Evolutionary conservation across 2,329 filamentous ascomycete species (phyloP).

Genomic region (Pseudocercospora fuligena): DNA sequence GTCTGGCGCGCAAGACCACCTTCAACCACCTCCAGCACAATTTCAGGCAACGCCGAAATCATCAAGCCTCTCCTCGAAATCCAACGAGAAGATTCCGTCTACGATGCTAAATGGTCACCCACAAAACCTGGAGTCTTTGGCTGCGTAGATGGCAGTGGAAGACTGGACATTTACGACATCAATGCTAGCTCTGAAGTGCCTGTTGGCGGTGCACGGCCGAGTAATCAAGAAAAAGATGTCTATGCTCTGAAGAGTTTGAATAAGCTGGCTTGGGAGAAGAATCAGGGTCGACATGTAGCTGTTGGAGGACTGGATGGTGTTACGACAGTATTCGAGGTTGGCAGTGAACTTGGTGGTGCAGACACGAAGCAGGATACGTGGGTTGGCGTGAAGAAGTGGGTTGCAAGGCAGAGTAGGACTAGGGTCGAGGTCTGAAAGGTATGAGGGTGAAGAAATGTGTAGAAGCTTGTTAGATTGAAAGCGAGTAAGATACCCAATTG

Average conservation of each 20-base stretch:
- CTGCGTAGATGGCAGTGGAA: constrained; percentile 89
- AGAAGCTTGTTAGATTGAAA: constrained; percentile 1
- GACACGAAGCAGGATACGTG: constrained; percentile 83
- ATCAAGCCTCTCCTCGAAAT: constrained; percentile 78
- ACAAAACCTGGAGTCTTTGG: constrained; percentile 93
- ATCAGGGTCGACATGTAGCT: constrained; percentile 83
- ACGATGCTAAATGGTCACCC: constrained; percentile 94
- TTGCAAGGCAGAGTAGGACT: constrained; percentile 56
- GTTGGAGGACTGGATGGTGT: constrained; percentile 91
- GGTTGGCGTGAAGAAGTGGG: constrained; percentile 87
- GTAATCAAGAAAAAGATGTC: constrained; percentile 42
- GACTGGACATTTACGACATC: constrained; percentile 93
- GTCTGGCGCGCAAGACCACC: constrained; percentile 92
- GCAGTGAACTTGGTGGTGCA: constrained; percentile 78
- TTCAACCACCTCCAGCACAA: constrained; percentile 65
- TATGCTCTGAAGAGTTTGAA: constrained; percentile 76
- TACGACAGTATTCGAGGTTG: constrained; percentile 91
- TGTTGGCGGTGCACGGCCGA: constrained; percentile 68
- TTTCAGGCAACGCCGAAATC: constrained; percentile 46
- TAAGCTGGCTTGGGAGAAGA: constrained; percentile 90
- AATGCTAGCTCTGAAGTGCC: constrained; percentile 92
- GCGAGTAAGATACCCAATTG: constrained; percentile 10
- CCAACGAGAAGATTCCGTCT: constrained; percentile 92
- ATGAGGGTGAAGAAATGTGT: constrained; percentile 3
- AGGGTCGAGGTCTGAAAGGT: constrained; percentile 28